Conservation (phyloP, 805 yeast genomes). For the Millerozyma acaciae region DNA sequence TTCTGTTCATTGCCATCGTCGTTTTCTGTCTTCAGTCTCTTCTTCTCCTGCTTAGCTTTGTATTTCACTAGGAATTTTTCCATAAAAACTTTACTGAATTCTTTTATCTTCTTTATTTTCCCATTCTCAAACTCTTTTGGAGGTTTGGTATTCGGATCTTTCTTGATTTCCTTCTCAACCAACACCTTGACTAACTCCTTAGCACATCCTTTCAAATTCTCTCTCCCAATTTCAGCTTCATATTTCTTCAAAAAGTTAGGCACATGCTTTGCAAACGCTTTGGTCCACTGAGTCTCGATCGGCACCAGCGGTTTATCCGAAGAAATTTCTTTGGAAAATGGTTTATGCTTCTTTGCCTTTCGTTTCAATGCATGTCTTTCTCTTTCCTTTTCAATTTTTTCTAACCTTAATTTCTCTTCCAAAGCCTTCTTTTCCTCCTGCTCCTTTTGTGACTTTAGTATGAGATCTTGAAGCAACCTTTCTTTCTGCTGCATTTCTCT, state of each 20-base stretch:
- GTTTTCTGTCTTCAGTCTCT: constrained; percentile 8
- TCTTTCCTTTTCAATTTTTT: constrained; percentile 19
- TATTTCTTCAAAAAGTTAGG: constrained; percentile 75
- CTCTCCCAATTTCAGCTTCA: constrained; percentile 65
- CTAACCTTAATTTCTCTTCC: constrained; percentile 19
- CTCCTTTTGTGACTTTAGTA: constrained; percentile 29
- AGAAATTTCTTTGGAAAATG: constrained; percentile 1
- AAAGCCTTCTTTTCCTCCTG: constrained; percentile 26
- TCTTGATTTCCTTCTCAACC: constrained; percentile 62
- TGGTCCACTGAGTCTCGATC: constrained; percentile 37
- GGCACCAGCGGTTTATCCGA: constrained; percentile 6
- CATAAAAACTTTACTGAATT: constrained; percentile 62
- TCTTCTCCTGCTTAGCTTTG: constrained; percentile 33
- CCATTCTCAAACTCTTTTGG: constrained; percentile 59
- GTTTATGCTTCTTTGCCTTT: constrained; percentile 7
- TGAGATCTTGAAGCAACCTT: constrained; percentile 31
- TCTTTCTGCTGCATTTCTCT: constrained; percentile 33
- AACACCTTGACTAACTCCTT: constrained; percentile 69
- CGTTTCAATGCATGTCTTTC: constrained; percentile 11
- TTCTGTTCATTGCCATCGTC: background rate
- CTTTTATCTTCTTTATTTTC: constrained; percentile 65
- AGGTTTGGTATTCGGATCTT: constrained; percentile 39
- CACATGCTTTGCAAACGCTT: constrained; percentile 63
- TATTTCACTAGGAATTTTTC: constrained; percentile 54
- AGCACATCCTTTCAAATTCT: constrained; percentile 71